These are phyloP conservation scores for Lasiodiplodia sp. DNA, from an alignment of 2,329 filamentous ascomycete species.

Conservation along the genomic window DNA sequence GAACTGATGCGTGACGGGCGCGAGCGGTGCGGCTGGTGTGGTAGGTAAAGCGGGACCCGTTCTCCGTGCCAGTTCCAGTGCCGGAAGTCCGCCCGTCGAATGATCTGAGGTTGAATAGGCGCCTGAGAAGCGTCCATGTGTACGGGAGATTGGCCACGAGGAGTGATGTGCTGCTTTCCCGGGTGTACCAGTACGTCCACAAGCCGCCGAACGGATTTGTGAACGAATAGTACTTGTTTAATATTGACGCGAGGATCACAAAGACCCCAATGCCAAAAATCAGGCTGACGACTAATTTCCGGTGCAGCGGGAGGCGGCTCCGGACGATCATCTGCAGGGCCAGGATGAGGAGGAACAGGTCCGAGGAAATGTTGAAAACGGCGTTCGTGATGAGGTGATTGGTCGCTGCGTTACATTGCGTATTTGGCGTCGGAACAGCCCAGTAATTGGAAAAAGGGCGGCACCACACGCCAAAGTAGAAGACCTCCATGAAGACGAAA, in stretches of 20 bases:
- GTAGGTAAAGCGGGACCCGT: conserved; percentile 15
- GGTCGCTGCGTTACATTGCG: conserved; percentile 53
- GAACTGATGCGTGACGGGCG: conserved; percentile 2
- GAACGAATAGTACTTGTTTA: conserved; percentile 59
- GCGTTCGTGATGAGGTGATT: conserved; percentile 56
- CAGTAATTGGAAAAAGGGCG: conserved; percentile 48
- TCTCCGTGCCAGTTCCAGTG: background rate
- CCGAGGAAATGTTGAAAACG: conserved; percentile 52
- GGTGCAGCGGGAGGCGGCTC: conserved; percentile 42
- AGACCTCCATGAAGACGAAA: conserved; percentile 49
- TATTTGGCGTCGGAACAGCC: conserved; percentile 38
- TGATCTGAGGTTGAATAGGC: conserved; percentile 52
- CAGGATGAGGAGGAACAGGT: conserved; percentile 46
- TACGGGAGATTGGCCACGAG: conserved; percentile 61
- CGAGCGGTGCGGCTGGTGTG: conserved; percentile 25
- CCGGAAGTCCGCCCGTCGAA: conserved; percentile 34
- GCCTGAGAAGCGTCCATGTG: conserved; percentile 59
- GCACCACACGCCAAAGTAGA: conserved; percentile 52
- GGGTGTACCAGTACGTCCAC: conserved; percentile 59
- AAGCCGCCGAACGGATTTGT: conserved; percentile 50
- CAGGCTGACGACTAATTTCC: conserved; percentile 58
- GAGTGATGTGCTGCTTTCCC: conserved; percentile 63
- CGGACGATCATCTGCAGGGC: conserved; percentile 50
- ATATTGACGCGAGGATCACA: conserved; percentile 54
- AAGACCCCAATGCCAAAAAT: conserved; percentile 59